Conservation (phyloP, 1,139 yeast genomes). For the Geotrichum carabidarum region DNA sequence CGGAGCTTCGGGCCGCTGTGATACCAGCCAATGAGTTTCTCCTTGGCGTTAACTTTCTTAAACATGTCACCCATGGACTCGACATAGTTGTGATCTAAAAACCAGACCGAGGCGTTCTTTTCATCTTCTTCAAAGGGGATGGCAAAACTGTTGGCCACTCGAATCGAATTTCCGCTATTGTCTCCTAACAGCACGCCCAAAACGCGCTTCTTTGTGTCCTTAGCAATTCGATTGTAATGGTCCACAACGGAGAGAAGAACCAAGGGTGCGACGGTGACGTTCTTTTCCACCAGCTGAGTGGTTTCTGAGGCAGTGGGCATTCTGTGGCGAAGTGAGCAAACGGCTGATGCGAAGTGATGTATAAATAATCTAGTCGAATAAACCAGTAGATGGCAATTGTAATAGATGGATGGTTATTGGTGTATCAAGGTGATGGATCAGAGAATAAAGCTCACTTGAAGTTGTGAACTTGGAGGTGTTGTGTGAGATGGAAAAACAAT, state of each 20-base stretch:
- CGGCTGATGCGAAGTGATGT: neutral
- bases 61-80: slow-evolving; percentile 98
- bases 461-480: slow-evolving; percentile 1
- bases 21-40: slow-evolving; percentile 95
- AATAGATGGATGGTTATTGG: no score
- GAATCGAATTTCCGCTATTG: slow-evolving; percentile 41
- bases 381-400: neutral
- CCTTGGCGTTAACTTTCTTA: slow-evolving; percentile 94
- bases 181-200: slow-evolving; percentile 94
- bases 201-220: slow-evolving; percentile 69
- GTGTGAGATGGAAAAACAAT: neutral
- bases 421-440: neutral
- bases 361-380: neutral
- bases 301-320: slow-evolving; percentile 23
- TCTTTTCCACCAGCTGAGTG: slow-evolving; percentile 38
- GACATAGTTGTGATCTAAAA: slow-evolving; percentile 90
- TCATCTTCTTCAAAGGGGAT: slow-evolving; percentile 98
- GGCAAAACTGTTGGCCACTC: slow-evolving; percentile 46
- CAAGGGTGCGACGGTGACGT: slow-evolving; percentile 91
- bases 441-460: neutral
- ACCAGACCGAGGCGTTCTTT: slow-evolving; percentile 91
- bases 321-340: neutral
- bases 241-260: slow-evolving; percentile 92
- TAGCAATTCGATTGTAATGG: slow-evolving; percentile 82
- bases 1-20: slow-evolving; percentile 94